Percentiles rank a stretch among this genome's conserved stretches.
These are phyloP conservation scores for Senna tora DNA, from an alignment of 306 rosid genomes.

Conservation along the genomic window DNA sequence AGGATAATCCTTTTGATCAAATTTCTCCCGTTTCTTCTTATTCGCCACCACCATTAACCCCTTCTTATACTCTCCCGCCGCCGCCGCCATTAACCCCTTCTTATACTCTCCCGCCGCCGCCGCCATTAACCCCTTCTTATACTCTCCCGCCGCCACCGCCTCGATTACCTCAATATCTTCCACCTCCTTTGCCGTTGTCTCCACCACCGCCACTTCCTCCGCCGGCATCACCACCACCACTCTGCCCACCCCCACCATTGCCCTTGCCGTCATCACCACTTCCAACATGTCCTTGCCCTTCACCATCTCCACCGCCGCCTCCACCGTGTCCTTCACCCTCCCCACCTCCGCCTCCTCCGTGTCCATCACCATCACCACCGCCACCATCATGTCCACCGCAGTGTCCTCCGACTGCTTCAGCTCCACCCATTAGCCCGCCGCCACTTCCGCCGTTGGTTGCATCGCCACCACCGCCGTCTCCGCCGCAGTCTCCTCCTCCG, in stretches of 20 bases:
- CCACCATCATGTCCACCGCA: slow-evolving; percentile 27
- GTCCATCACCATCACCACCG: not conserved
- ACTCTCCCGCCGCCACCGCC: too few species aligned
- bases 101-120: too few species aligned
- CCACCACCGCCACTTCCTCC: not conserved
- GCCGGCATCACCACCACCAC: slow-evolving; percentile 4
- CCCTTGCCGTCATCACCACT: slow-evolving; percentile 6
- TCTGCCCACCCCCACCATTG: not conserved
- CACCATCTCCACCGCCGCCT: slow-evolving; percentile 15
- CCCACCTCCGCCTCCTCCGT: not conserved
- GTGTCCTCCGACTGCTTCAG: not conserved
- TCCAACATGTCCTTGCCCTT: not conserved
- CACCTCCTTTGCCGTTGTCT: not conserved
- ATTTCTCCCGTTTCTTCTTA: not conserved
- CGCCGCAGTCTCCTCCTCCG: slow-evolving; percentile 35
- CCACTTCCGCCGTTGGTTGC: slow-evolving; percentile 40
- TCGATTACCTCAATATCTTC: too few species aligned
- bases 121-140: too few species aligned
- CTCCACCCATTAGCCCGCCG: slow-evolving; percentile 1
- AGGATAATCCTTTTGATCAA: slow-evolving; percentile 56
- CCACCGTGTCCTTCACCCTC: slow-evolving; percentile 8
- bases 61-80: not conserved
- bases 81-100: too few species aligned
- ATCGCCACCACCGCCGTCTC: slow-evolving; percentile 8
- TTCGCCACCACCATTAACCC: not conserved